Evolutionary conservation across 352 stramenopile species (phyloP).

Genomic region (Globisporangium acanthophoron): DNA sequence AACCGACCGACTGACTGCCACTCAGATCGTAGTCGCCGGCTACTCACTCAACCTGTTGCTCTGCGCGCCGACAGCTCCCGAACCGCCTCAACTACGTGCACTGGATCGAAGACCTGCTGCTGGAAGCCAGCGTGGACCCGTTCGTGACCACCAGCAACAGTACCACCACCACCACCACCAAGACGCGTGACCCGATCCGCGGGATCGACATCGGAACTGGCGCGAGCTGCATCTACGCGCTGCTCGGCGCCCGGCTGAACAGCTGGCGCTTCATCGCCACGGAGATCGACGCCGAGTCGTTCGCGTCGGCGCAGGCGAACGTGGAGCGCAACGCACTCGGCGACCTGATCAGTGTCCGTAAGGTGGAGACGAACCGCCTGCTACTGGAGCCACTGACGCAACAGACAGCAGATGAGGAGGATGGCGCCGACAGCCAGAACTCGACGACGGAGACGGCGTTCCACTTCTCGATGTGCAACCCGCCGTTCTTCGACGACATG

Average conservation of each 20-base stretch:
- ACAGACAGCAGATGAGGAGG: slow-evolving; percentile 3
- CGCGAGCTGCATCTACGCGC: slow-evolving; percentile 93
- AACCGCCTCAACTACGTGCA: slow-evolving; percentile 95
- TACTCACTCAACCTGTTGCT: slow-evolving; percentile 2
- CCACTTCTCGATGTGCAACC: slow-evolving; percentile 96
- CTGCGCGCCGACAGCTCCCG: slow-evolving; percentile 39
- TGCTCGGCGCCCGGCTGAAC: slow-evolving; percentile 87
- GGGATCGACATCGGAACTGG: slow-evolving; percentile 96
- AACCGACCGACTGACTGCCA: background rate
- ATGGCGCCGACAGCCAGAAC: background rate
- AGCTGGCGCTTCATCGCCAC: slow-evolving; percentile 92
- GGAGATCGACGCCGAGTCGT: slow-evolving; percentile 90
- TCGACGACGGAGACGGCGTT: slow-evolving; percentile 24
- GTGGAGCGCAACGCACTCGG: slow-evolving; percentile 85
- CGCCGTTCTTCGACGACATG: slow-evolving; percentile 92
- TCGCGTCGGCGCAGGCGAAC: slow-evolving; percentile 80
- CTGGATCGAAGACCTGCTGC: slow-evolving; percentile 93
- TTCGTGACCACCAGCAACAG: slow-evolving; percentile 16
- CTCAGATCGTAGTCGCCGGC: background rate
- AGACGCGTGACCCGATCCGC: slow-evolving; percentile 14
- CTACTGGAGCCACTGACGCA: slow-evolving; percentile 37
- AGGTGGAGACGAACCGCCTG: slow-evolving; percentile 33
- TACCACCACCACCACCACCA: slow-evolving; percentile 1
- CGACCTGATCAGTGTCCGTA: slow-evolving; percentile 46
- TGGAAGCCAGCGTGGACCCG: slow-evolving; percentile 25